Evolutionary conservation across 106 monocot species (phyloP).

Genomic region (Dioscorea dumetorum): DNA sequence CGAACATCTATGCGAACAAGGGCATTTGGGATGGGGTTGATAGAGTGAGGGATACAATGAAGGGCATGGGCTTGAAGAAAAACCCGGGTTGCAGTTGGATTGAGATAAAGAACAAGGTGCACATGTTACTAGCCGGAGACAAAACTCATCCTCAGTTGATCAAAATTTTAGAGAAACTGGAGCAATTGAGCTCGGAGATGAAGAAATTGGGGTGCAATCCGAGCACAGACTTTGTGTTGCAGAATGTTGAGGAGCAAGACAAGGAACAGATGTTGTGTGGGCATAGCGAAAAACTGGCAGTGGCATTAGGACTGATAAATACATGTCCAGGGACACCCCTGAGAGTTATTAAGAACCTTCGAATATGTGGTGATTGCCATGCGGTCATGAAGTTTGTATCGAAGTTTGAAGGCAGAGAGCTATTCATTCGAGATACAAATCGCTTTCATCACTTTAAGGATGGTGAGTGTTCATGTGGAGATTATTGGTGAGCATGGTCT

Average conservation of each 20-base stretch:
- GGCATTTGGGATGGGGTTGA: constrained; percentile 50
- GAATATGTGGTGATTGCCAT: constrained; percentile 85
- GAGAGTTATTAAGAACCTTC: constrained; percentile 71
- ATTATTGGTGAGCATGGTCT: constrained; percentile 53
- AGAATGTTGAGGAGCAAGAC: constrained; percentile 90
- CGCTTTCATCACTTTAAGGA: constrained; percentile 81
- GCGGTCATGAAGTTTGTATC: constrained; percentile 72
- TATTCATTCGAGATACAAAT: constrained; percentile 76
- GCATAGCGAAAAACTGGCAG: constrained; percentile 82
- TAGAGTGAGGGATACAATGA: constrained; percentile 52
- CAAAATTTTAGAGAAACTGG: constrained; percentile 44
- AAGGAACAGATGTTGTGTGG: constrained; percentile 83
- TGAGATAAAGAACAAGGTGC: constrained; percentile 64
- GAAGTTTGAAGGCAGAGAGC: constrained; percentile 52
- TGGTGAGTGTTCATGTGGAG: constrained; percentile 76
- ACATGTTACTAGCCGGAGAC: constrained; percentile 70
- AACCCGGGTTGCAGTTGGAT: constrained; percentile 83
- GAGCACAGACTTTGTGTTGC: constrained; percentile 56
- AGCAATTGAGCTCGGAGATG: constrained; percentile 51
- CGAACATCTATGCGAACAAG: constrained; percentile 74
- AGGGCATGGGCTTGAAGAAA: constrained; percentile 54
- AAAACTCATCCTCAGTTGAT: constrained; percentile 52
- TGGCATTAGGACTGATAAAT: constrained; percentile 64
- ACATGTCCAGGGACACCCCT: constrained; percentile 48
- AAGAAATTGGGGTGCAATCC: constrained; percentile 46